phyloP scores from a whole-genome alignment of 108 stramenopile genomes.

The Nitzschia sp. region DNA sequence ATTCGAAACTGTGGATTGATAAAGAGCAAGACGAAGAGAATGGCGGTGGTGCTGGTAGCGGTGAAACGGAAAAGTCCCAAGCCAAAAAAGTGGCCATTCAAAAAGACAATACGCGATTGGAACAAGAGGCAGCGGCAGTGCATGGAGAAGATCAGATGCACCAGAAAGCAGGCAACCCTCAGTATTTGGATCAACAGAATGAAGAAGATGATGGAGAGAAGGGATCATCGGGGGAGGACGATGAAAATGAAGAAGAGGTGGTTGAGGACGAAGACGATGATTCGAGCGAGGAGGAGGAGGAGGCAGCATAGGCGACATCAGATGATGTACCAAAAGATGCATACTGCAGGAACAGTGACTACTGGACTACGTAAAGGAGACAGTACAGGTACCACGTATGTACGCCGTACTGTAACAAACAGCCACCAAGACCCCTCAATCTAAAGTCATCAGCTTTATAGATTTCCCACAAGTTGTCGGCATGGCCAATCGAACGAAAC shows the following conservation, averaged over 20 bases:
- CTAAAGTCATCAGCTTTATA: too few species aligned
- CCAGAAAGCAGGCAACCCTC: too few species aligned
- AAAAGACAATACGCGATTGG: not conserved
- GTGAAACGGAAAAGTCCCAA: not conserved
- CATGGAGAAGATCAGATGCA: not conserved
- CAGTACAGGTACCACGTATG: too few species aligned
- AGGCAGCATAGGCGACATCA: not conserved
- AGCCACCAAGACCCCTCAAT: too few species aligned
- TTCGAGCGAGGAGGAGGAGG: not conserved
- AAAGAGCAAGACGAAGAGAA: not conserved
- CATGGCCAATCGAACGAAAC: too few species aligned
- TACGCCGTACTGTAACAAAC: too few species aligned
- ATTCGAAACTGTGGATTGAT: slow-evolving; percentile 65
- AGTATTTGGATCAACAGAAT: too few species aligned
- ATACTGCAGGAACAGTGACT: too few species aligned
- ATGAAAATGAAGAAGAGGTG: not conserved
- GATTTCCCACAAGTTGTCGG: too few species aligned
- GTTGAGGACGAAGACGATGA: not conserved
- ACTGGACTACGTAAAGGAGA: too few species aligned
- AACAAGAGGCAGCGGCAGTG: not conserved
- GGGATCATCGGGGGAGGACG: not conserved
- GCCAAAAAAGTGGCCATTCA: not conserved
- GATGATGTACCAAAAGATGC: too few species aligned
- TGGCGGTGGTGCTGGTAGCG: not conserved
- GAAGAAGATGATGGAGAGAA: not conserved